These are phyloP conservation scores for Fusarium tupiense DNA, from an alignment of 2,329 filamentous ascomycete species.

Conservation along the genomic window DNA sequence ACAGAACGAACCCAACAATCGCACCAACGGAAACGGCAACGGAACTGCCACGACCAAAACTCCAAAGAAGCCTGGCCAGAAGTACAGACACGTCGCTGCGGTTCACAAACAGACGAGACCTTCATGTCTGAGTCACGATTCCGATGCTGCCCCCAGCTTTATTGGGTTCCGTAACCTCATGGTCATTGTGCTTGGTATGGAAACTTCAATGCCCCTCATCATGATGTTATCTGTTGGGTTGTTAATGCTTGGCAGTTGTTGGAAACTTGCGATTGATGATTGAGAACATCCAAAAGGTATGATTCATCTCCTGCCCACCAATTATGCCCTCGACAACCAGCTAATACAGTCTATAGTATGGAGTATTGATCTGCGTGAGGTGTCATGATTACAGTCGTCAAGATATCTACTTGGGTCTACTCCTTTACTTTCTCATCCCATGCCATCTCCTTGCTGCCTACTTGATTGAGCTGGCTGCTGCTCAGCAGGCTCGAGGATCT, in stretches of 20 bases:
- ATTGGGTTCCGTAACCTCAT: conserved; percentile 95
- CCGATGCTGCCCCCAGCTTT: conserved; percentile 79
- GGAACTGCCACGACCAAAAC: conserved; percentile 36
- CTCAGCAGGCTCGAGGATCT: conserved; percentile 77
- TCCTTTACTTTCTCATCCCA: conserved; percentile 87
- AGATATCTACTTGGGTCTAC: conserved; percentile 78
- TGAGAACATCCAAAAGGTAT: conserved; percentile 93
- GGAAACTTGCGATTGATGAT: conserved; percentile 95
- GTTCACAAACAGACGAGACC: conserved; percentile 77
- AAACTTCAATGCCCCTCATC: conserved; percentile 15
- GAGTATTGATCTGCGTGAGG: conserved; percentile 89
- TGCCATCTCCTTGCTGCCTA: conserved; percentile 92
- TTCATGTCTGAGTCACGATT: conserved; percentile 89
- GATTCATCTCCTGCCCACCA: not conserved
- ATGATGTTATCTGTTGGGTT: conserved; percentile 19
- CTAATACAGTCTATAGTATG: conserved; percentile 70
- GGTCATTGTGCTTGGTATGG: conserved; percentile 86
- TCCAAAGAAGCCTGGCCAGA: conserved; percentile 50
- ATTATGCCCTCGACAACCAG: not conserved
- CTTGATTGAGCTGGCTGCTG: conserved; percentile 85
- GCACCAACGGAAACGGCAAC: conserved; percentile 39
- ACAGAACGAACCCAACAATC: conserved; percentile 37
- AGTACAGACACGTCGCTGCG: conserved; percentile 92
- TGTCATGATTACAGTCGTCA: conserved; percentile 87
- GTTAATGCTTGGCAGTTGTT: conserved; percentile 68